These are phyloP conservation scores for Scytalidium sp. DNA, from an alignment of 2,329 filamentous ascomycete species.

Conservation along the genomic window DNA sequence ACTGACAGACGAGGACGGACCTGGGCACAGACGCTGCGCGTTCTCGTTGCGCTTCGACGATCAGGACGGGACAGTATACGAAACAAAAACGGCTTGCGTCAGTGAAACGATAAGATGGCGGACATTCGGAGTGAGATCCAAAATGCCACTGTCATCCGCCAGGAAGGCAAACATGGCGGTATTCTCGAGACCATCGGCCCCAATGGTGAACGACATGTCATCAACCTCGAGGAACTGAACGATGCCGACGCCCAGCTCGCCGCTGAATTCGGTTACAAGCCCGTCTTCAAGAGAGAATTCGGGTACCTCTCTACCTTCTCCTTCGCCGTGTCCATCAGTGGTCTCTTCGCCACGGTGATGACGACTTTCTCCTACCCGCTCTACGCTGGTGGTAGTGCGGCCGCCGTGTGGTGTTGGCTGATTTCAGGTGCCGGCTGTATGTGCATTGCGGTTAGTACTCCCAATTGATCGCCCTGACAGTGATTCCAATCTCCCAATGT, in stretches of 20 bases:
- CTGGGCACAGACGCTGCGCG: too few species aligned
- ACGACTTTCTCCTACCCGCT: conserved; percentile 54
- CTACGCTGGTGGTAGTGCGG: conserved; percentile 48
- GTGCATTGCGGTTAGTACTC: conserved; percentile 41
- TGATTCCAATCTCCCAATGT: too few species aligned
- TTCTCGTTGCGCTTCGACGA: too few species aligned
- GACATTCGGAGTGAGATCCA: background rate
- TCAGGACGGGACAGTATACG: too few species aligned
- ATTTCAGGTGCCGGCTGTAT: conserved; percentile 54
- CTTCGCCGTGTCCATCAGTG: conserved; percentile 56
- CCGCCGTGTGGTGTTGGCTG: conserved; percentile 57
- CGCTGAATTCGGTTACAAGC: conserved; percentile 27
- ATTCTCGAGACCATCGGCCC: conserved; percentile 15
- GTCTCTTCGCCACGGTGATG: conserved; percentile 52
- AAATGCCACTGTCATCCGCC: conserved; percentile 7
- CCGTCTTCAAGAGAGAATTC: conserved; percentile 59
- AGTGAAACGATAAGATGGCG: background rate
- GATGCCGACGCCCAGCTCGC: conserved; percentile 28
- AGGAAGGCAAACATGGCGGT: conserved; percentile 15
- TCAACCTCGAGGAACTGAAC: conserved; percentile 20
- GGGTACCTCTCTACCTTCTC: conserved; percentile 56
- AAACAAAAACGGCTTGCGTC: too few species aligned
- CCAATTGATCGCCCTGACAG: too few species aligned
- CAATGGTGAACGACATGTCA: conserved; percentile 13
- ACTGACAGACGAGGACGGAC: too few species aligned